A percentile compares a stretch with the other conserved stretches of the same genome.
Conservation (phyloP, 306 rosid species). For the Glycine soja region DNA sequence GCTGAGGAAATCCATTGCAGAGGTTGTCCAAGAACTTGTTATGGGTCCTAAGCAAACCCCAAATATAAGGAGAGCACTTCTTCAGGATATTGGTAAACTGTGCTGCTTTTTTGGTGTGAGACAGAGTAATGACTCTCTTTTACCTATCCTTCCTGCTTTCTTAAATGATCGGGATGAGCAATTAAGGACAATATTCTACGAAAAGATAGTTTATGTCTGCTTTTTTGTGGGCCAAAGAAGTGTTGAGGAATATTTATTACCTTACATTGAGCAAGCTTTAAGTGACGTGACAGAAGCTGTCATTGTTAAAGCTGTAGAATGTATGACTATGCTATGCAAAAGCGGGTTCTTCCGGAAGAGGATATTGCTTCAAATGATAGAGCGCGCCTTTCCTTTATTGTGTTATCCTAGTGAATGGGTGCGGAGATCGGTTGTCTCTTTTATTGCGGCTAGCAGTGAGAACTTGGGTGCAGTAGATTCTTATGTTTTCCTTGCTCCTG, state of each 20-base stretch:
- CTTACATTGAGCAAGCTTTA: conserved; percentile 96
- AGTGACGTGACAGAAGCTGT: conserved; percentile 84
- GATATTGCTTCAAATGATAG: conserved; percentile 92
- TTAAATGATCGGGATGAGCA: conserved; percentile 94
- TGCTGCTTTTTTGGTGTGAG: conserved; percentile 97
- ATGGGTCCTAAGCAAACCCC: conserved; percentile 99
- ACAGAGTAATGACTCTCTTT: conserved; percentile 92
- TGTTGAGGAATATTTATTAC: conserved; percentile 98
- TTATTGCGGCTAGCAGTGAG: conserved; percentile 92
- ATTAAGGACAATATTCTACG: conserved; percentile 88
- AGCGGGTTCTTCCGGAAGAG: conserved; percentile 83
- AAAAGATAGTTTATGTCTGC: conserved; percentile 92
- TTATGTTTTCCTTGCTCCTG: conserved; percentile 91
- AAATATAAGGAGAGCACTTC: conserved; percentile 94
- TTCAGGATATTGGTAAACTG: conserved; percentile 87
- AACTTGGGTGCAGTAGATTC: conserved; percentile 95
- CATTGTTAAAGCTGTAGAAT: conserved; percentile 87
- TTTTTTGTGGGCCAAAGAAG: conserved; percentile 98
- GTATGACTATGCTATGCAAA: conserved; percentile 84
- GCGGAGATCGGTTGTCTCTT: conserved; percentile 84
- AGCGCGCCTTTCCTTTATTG: conserved; percentile 87
- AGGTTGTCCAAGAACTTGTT: conserved; percentile 97
- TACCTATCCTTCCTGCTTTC: conserved; percentile 97
- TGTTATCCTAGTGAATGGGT: conserved; percentile 95
- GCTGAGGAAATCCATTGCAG: conserved; percentile 94